Percentiles rank a stretch among this genome's conserved stretches.
phyloP scores from a whole-genome alignment of 768 basidiomycete species.

The Mycena kentingensis region DNA sequence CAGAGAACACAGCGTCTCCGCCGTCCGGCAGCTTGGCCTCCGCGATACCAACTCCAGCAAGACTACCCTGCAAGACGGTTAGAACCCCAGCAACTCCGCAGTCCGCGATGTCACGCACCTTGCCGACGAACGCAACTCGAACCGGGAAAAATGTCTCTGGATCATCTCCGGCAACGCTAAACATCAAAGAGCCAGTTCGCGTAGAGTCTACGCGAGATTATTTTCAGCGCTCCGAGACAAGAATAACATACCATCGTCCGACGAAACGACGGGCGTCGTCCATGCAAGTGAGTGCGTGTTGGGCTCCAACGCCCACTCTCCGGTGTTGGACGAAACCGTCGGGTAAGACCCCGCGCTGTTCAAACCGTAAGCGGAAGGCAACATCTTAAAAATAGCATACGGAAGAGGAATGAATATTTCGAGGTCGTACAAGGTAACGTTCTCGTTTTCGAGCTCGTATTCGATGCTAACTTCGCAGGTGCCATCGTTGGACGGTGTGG shows the following conservation, averaged over 20 bases:
- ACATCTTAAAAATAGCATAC: slow-evolving; percentile 46
- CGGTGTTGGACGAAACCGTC: slow-evolving; percentile 72
- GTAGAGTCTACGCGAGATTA: slow-evolving; percentile 26
- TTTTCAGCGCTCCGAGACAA: background rate
- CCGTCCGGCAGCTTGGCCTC: slow-evolving; percentile 53
- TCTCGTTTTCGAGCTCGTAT: slow-evolving; percentile 91
- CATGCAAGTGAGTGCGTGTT: slow-evolving; percentile 83
- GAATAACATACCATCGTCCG: slow-evolving; percentile 40
- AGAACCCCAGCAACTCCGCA: background rate
- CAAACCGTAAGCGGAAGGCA: background rate
- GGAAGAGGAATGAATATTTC: slow-evolving; percentile 92
- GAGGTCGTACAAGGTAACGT: slow-evolving; percentile 79
- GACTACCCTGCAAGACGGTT: slow-evolving; percentile 54
- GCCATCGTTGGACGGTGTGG: slow-evolving; percentile 88
- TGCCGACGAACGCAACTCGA: slow-evolving; percentile 72
- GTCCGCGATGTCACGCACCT: slow-evolving; percentile 10
- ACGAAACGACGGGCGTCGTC: slow-evolving; percentile 71
- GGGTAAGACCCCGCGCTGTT: slow-evolving; percentile 80
- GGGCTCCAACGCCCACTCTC: slow-evolving; percentile 82
- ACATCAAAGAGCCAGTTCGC: slow-evolving; percentile 86
- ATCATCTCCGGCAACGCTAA: slow-evolving; percentile 85
- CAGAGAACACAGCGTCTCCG: slow-evolving; percentile 46
- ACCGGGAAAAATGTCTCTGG: slow-evolving; percentile 91
- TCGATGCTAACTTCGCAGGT: slow-evolving; percentile 94
- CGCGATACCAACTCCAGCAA: slow-evolving; percentile 73